Conservation (phyloP, 305 asterid genomes). For the Fraxinus ornus region DNA sequence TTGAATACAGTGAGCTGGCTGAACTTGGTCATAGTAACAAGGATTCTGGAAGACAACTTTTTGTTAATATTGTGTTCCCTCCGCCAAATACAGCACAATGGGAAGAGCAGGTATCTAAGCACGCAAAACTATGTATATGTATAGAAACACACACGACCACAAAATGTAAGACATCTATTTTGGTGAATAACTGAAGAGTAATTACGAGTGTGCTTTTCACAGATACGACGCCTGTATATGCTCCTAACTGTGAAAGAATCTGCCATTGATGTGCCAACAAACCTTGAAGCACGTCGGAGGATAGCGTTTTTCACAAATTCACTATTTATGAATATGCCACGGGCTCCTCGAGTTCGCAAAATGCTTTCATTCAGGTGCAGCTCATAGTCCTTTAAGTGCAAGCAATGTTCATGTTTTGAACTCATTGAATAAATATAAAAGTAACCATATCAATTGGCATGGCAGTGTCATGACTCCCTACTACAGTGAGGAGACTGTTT, state of each 20-base stretch:
- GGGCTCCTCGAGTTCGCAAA: slow-evolving; percentile 97
- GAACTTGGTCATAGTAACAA: slow-evolving; percentile 83
- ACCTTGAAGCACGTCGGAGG: slow-evolving; percentile 97
- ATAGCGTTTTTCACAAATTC: slow-evolving; percentile 92
- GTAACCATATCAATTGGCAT: slow-evolving; percentile 33
- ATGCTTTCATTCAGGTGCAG: slow-evolving; percentile 94
- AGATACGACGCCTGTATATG: slow-evolving; percentile 93
- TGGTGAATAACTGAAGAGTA: slow-evolving; percentile 10
- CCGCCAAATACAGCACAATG: slow-evolving; percentile 81
- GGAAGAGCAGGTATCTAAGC: slow-evolving; percentile 86
- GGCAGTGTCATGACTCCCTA: slow-evolving; percentile 97
- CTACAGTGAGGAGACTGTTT: slow-evolving; percentile 98
- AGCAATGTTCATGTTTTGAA: slow-evolving; percentile 2
- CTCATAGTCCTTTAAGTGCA: slow-evolving; percentile 23
- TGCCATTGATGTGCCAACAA: slow-evolving; percentile 86
- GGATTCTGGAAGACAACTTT: slow-evolving; percentile 90
- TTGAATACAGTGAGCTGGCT: slow-evolving; percentile 65
- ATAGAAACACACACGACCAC: background rate
- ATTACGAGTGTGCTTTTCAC: slow-evolving; percentile 26
- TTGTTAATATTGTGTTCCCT: slow-evolving; percentile 46
- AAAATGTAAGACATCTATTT: slow-evolving; percentile 7
- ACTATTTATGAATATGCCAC: slow-evolving; percentile 96
- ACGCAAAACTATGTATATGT: background rate
- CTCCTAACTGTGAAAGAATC: slow-evolving; percentile 98
- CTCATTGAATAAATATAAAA: background rate